A percentile compares a stretch with the other conserved stretches of the same genome.
Evolutionary conservation across 106 monocot genomes (phyloP).

Genomic region (Acanthochlamys bracteata): DNA sequence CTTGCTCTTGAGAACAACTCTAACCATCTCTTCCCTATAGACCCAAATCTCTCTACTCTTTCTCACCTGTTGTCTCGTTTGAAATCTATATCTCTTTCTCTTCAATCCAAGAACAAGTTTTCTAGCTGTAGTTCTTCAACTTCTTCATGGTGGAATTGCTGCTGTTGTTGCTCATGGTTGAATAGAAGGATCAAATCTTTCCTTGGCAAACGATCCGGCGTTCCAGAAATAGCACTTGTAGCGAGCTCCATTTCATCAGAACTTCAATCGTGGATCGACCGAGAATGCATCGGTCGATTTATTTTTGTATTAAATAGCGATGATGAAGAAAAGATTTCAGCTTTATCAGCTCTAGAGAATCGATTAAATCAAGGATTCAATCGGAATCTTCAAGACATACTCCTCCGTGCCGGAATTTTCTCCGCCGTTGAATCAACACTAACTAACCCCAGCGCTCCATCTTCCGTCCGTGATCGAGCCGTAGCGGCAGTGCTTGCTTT

Average conservation of each 20-base stretch:
- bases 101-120: conserved; percentile 5
- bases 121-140: too few species aligned
- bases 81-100: conserved; percentile 10
- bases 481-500: conserved; percentile 42
- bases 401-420: conserved; percentile 41
- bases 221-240: conserved; percentile 35
- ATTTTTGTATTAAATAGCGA: conserved; percentile 14
- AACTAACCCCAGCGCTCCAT: conserved; percentile 17
- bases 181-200: not conserved
- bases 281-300: conserved; percentile 37
- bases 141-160: not conserved
- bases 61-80: conserved; percentile 39
- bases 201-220: conserved; percentile 9
- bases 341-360: conserved; percentile 29
- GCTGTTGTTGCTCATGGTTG: too few species aligned
- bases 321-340: conserved; percentile 16
- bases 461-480: conserved; percentile 33
- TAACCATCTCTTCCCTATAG: conserved; percentile 34
- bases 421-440: conserved; percentile 38
- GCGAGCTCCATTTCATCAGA: conserved; percentile 57
- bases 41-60: conserved; percentile 40
- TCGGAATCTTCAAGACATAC: conserved; percentile 29
- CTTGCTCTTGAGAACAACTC: conserved; percentile 37
- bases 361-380: conserved; percentile 48
- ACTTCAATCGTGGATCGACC: conserved; percentile 74